phyloP scores from a whole-genome alignment of 139 green algal genomes.

The Chlamydomonas sphaeroides region DNA sequence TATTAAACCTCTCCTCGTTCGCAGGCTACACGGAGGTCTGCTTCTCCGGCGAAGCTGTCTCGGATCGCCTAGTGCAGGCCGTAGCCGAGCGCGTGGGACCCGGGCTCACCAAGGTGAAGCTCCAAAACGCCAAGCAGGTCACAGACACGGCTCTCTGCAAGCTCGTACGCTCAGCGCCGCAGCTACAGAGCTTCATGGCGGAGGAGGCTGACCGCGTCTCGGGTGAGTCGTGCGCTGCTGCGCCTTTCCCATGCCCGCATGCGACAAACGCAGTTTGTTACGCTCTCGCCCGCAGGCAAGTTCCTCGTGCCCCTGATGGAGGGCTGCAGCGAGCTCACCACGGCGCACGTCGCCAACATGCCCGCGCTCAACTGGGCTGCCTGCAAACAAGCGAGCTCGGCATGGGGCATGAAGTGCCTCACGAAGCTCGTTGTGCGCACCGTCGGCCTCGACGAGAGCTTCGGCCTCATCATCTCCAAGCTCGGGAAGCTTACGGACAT shows the following conservation, averaged over 20 bases:
- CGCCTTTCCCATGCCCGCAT: no score
- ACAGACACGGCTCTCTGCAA: constrained; percentile 56
- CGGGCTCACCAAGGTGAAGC: constrained; percentile 42
- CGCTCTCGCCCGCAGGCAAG: no score
- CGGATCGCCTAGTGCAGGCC: constrained; percentile 51
- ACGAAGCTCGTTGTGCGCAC: constrained; percentile 49
- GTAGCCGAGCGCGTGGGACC: constrained; percentile 38
- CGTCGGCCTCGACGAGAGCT: constrained; percentile 48
- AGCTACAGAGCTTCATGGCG: constrained; percentile 46
- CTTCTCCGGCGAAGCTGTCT: constrained; percentile 60
- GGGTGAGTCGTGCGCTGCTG: background rate
- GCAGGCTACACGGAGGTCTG: constrained; percentile 63
- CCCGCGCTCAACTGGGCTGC: constrained; percentile 51
- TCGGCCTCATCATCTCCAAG: constrained; percentile 53
- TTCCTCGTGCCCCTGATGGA: constrained; percentile 60
- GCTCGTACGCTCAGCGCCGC: constrained; percentile 24
- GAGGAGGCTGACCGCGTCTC: constrained; percentile 2
- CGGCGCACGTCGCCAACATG: constrained; percentile 56
- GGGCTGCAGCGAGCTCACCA: constrained; percentile 46
- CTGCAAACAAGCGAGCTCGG: constrained; percentile 35
- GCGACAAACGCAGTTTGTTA: no score
- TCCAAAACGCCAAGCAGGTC: constrained; percentile 36
- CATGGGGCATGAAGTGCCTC: constrained; percentile 22
- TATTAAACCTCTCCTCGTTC: background rate
- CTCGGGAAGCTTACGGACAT: constrained; percentile 50